phyloP scores from a whole-genome alignment of 192 early-diverging fungal species.

The Podila epigama region DNA sequence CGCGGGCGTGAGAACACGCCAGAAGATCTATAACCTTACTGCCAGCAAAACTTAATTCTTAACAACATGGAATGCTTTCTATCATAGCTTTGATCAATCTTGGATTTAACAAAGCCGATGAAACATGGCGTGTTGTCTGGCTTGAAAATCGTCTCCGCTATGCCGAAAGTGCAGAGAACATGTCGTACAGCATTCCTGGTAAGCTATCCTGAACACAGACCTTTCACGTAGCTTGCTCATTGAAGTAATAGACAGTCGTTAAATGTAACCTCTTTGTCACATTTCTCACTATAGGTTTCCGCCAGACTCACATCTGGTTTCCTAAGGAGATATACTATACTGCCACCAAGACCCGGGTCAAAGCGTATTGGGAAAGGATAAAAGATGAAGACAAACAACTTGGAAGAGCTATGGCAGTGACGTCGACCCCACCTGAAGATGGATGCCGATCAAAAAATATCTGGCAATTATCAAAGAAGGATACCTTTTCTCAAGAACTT shows the following conservation, averaged over 20 bases:
- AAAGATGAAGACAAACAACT: no score
- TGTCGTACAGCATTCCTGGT: constrained; percentile 10
- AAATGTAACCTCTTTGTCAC: neutral
- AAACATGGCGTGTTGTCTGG: constrained; percentile 1
- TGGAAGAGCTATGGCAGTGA: no score
- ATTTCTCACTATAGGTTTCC: neutral
- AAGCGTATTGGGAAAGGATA: neutral
- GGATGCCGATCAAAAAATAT: no score
- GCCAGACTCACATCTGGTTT: neutral
- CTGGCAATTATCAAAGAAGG: no score
- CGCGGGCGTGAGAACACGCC: neutral
- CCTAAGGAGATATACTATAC: neutral
- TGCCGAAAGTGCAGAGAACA: constrained; percentile 5
- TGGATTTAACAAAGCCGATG: neutral
- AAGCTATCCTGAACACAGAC: neutral
- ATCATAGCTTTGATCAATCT: constrained; percentile 1
- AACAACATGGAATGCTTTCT: no score
- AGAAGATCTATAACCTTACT: neutral
- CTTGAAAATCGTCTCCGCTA: neutral
- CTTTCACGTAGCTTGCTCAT: neutral
- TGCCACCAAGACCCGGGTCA: neutral
- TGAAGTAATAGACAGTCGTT: neutral
- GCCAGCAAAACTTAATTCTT: no score
- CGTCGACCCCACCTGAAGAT: no score
- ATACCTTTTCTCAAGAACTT: no score